Percentiles rank a stretch among this genome's conserved stretches.
Conservation (phyloP, 2,329 filamentous ascomycete genomes). For the Davidsoniella australis region DNA sequence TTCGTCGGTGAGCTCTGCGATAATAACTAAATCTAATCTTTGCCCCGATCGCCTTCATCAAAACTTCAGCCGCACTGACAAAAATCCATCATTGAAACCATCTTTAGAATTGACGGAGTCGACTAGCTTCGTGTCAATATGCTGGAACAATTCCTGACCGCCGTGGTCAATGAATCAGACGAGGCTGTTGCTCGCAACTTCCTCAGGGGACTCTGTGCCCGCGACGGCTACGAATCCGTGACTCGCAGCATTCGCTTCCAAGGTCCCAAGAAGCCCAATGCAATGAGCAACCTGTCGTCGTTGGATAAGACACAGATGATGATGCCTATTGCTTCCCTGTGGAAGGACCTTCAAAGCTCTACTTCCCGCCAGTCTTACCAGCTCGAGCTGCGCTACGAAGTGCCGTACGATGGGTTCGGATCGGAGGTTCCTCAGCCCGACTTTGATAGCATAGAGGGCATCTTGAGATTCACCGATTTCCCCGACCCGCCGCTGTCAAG, state of each 20-base stretch:
- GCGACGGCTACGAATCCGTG: slow-evolving; percentile 32
- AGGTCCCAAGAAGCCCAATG: slow-evolving; percentile 27
- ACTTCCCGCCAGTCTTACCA: slow-evolving; percentile 40
- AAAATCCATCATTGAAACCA: too few relatives aligned
- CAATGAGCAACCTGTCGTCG: slow-evolving; percentile 25
- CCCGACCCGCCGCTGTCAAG: slow-evolving; percentile 36
- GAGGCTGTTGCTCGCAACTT: slow-evolving; percentile 32
- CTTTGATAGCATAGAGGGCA: slow-evolving; percentile 28
- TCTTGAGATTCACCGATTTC: slow-evolving; percentile 41
- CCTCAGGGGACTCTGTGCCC: slow-evolving; percentile 39
- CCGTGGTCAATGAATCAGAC: slow-evolving; percentile 32
- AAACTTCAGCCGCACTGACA: too few relatives aligned
- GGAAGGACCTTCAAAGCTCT: slow-evolving; percentile 38
- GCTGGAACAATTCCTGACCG: slow-evolving; percentile 43
- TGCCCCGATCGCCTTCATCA: too few relatives aligned
- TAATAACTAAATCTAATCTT: too few relatives aligned
- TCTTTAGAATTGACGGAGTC: too few relatives aligned
- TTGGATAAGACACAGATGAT: slow-evolving; percentile 23
- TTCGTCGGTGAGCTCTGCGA: too few relatives aligned
- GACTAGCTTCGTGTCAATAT: slow-evolving; percentile 19
- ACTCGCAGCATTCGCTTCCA: slow-evolving; percentile 38
- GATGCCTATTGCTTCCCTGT: slow-evolving; percentile 25
- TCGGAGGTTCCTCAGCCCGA: slow-evolving; percentile 25
- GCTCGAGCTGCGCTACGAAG: slow-evolving; percentile 36
- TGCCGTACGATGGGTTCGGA: slow-evolving; percentile 24